Conservation (phyloP, 129 eudicot species). For the Mikania micrantha region DNA sequence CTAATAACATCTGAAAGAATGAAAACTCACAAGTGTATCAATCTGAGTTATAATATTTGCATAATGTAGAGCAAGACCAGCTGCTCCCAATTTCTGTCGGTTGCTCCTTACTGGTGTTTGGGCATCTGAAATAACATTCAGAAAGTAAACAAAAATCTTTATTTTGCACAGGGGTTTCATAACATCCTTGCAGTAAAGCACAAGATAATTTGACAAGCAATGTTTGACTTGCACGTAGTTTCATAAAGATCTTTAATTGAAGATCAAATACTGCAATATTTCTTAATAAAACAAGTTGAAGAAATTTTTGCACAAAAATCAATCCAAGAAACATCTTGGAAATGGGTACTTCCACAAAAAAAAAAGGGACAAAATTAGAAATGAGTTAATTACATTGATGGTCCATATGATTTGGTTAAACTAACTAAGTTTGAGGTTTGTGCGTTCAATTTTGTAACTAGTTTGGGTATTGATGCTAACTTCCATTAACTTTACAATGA, state of each 20-base stretch:
- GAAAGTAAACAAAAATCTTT: background rate
- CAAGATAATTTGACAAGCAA: background rate
- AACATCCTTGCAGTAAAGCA: background rate
- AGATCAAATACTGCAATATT: background rate
- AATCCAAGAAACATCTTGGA: background rate
- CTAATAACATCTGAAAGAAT: background rate
- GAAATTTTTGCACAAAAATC: background rate
- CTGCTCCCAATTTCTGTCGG: conserved; percentile 72
- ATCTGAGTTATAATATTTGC: conserved; percentile 88
- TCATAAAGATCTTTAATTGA: background rate
- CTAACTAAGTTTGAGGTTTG: too few relatives aligned
- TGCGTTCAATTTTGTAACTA: too few relatives aligned
- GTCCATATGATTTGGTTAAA: too few relatives aligned
- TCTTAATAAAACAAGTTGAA: background rate
- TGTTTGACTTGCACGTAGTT: background rate
- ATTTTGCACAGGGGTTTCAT: background rate
- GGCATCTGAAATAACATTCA: conserved; percentile 40
- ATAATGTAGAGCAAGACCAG: conserved; percentile 95
- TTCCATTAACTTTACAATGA: too few relatives aligned
- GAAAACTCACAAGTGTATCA: conserved; percentile 74
- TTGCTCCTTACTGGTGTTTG: conserved; percentile 51
- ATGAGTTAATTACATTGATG: too few relatives aligned
- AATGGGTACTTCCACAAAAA: background rate
- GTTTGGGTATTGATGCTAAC: too few relatives aligned
- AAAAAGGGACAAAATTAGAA: background rate